A percentile compares a stretch with the other conserved stretches of the same genome.
Conservation (phyloP, 2,329 filamentous ascomycete species). For the Davidsoniella eucalypti region DNA sequence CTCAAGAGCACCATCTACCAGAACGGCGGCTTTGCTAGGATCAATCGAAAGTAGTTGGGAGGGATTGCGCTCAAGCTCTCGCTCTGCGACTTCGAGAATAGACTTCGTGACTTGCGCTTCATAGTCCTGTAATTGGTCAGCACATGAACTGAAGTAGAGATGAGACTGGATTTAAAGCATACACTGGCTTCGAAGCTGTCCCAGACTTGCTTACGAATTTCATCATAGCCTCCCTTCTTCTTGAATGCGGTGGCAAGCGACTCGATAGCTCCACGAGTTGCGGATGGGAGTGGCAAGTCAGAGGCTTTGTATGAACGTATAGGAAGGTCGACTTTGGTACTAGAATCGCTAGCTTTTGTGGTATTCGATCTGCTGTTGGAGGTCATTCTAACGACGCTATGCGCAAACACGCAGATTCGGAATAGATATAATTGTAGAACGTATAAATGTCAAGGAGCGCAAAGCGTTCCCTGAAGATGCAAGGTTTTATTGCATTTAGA, state of each 20-base stretch:
- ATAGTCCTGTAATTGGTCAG: slow-evolving; percentile 37
- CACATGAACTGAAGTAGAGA: background rate
- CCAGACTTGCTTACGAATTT: slow-evolving; percentile 60
- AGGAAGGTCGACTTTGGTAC: slow-evolving; percentile 2
- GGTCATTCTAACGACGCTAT: too few relatives aligned
- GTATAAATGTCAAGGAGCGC: background rate
- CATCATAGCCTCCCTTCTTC: slow-evolving; percentile 72
- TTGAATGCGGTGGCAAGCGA: slow-evolving; percentile 65
- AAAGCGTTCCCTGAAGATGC: background rate
- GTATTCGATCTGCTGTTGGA: too few relatives aligned
- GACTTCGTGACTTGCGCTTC: slow-evolving; percentile 49
- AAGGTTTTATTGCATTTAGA: too few relatives aligned
- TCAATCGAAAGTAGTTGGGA: slow-evolving; percentile 56
- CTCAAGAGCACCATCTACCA: slow-evolving; percentile 65
- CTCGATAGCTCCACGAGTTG: slow-evolving; percentile 59
- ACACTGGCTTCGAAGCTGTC: slow-evolving; percentile 57
- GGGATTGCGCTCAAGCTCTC: slow-evolving; percentile 61
- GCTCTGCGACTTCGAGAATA: slow-evolving; percentile 52
- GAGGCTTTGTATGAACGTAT: slow-evolving; percentile 49
- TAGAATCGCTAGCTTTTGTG: background rate
- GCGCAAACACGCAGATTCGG: background rate
- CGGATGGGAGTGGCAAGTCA: slow-evolving; percentile 56
- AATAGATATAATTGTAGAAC: background rate
- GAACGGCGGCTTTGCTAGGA: slow-evolving; percentile 53
- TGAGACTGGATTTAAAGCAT: slow-evolving; percentile 17